Evolutionary conservation across 192 early-diverging fungal species (phyloP), one percentile per base, ranked within the genome.

Genomic region (Backusella macrospora): DNA sequence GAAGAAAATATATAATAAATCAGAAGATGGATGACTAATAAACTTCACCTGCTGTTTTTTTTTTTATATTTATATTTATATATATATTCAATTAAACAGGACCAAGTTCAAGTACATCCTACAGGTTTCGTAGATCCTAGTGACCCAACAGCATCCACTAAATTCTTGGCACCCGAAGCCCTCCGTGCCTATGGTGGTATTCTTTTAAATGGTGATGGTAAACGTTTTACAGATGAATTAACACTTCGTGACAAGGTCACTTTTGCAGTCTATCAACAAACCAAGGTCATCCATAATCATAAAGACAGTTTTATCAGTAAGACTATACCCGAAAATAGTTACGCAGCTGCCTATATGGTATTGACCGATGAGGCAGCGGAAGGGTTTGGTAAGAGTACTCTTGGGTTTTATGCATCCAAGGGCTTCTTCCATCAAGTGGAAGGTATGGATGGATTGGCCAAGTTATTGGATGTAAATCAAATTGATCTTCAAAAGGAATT

Each of bases 91-190:
- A 16, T 7, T 46, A 26, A 43, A 48, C 72, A 76, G 93, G 90
- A 94, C 63, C 92, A 92, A 82, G 90, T 95, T 34, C 93, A 95
- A 82, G 88, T 95, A 23, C 93, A 95, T 78, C 93, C 93, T 13
- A 95, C 93, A 3, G 93, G 93, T 47, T 87, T 94, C 65, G 89
- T 95, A 63, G 87, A 90, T 76, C 85, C 87, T 23, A 81, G 75
- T 26, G 85, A 92, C 39, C 91, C 91, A 16, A 83, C 81, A 23
- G 90, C 86, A 29, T 82, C 89, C 26, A 89, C 92, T 68, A 93
- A 93, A 84, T 92, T 95, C 76, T 75, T 95, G 43, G 93, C 93
- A 8, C 92, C 93, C 16, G 93, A 95, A 78, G 92, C 93, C 0
- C 85, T 95, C 48, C 88, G 93, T 46, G 93, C 91, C 62, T 87